These are phyloP conservation scores for Elaeagnus macrophylla DNA, from an alignment of 306 rosid genomes.

Conservation along the genomic window DNA sequence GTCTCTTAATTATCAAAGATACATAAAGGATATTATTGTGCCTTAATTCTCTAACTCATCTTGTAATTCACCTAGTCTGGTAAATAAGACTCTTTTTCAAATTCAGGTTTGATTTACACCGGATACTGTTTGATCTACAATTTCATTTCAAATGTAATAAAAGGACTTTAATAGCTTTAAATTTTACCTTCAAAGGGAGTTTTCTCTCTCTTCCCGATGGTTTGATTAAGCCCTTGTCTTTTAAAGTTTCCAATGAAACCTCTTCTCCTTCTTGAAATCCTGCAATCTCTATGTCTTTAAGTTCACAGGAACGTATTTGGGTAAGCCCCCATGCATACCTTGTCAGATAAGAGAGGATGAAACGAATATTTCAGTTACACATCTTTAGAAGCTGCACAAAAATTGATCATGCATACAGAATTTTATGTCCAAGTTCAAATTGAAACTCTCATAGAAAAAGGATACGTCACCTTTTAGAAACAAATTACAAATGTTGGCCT, in stretches of 20 bases:
- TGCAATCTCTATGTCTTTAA: constrained; percentile 69
- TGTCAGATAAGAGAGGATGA: neutral
- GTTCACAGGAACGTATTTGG: constrained; percentile 80
- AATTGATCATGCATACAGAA: neutral
- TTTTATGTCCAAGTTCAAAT: neutral
- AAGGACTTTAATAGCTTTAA: too few species aligned
- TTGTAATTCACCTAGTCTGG: too few species aligned
- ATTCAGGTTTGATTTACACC: constrained; percentile 36
- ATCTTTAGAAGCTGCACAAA: neutral
- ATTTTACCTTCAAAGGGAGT: constrained; percentile 79
- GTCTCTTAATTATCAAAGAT: too few species aligned
- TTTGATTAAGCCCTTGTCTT: constrained; percentile 67
- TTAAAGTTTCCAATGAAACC: constrained; percentile 70
- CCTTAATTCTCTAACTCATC: too few species aligned
- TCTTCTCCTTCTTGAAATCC: constrained; percentile 85
- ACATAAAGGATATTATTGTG: too few species aligned
- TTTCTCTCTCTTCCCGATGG: constrained; percentile 89
- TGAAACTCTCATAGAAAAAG: too few species aligned
- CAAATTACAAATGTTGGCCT: too few species aligned
- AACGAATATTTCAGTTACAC: constrained; percentile 1
- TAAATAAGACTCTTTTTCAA: too few species aligned
- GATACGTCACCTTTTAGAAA: too few species aligned
- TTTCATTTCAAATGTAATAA: neutral
- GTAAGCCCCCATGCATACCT: constrained; percentile 92
- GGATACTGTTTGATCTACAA: too few species aligned